These are phyloP conservation scores for Sanghuangporus sanghuang DNA, from an alignment of 1,284 basidiomycete species.

Conservation along the genomic window DNA sequence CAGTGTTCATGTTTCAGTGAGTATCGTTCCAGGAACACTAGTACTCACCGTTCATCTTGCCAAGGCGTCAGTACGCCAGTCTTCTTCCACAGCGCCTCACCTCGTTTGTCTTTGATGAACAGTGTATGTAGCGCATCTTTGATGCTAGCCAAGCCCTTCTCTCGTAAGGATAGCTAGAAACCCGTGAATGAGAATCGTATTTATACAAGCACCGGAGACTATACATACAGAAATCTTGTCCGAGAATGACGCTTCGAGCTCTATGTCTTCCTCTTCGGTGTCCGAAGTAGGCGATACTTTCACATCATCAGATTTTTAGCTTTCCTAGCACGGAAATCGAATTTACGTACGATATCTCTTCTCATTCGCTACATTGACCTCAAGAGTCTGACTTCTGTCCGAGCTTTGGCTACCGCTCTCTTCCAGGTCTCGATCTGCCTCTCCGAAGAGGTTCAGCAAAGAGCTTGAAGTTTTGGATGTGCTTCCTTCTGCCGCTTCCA, in stretches of 20 bases:
- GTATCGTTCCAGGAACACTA: neutral
- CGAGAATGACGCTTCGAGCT: constrained; percentile 53
- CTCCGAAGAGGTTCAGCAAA: neutral
- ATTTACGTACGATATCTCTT: neutral
- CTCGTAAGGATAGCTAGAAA: constrained; percentile 29
- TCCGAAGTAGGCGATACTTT: constrained; percentile 25
- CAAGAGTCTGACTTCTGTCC: neutral
- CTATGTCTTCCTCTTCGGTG: constrained; percentile 31
- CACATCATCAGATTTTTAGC: neutral
- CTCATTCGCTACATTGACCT: neutral
- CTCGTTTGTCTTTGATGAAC: constrained; percentile 25
- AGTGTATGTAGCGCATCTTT: constrained; percentile 30
- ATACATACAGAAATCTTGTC: constrained; percentile 52
- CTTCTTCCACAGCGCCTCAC: constrained; percentile 24
- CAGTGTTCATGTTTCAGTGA: neutral
- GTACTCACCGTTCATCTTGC: constrained; percentile 23
- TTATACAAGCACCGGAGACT: neutral
- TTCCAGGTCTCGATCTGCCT: neutral
- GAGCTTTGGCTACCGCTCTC: neutral
- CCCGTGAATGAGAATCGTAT: neutral
- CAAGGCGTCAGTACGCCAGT: constrained; percentile 16
- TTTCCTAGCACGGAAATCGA: neutral
- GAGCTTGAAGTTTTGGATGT: neutral
- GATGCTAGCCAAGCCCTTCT: constrained; percentile 27
- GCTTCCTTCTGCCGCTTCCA: neutral